Percentiles rank a stretch among this genome's conserved stretches.
Conservation (phyloP, 139 green algal genomes). For the Edaphochlamys debaryana region DNA sequence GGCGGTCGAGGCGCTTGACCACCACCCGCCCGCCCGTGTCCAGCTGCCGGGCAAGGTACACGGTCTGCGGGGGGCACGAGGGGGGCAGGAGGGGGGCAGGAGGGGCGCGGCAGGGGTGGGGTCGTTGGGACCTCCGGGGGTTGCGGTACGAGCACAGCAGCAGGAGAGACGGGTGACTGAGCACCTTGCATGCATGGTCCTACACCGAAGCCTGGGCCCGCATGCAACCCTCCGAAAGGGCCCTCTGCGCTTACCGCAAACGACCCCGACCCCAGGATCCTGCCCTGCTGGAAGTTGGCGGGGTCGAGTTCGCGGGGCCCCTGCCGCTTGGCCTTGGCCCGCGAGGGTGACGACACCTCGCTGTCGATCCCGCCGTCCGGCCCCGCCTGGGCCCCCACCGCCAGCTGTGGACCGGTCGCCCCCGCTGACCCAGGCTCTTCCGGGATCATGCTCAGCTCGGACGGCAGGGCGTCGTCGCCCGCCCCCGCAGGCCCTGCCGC, state of each 20-base stretch:
- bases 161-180: too few relatives aligned
- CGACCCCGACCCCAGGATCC: conserved; percentile 40
- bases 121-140: too few relatives aligned
- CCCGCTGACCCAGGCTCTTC: conserved; percentile 3
- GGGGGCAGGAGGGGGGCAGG: too few relatives aligned
- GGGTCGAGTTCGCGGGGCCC: conserved; percentile 12
- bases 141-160: too few relatives aligned
- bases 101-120: too few relatives aligned
- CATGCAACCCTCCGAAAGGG: too few relatives aligned
- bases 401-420: background rate
- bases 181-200: too few relatives aligned
- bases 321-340: background rate
- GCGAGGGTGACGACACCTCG: background rate
- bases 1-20: conserved; percentile 57
- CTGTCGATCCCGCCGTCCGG: background rate
- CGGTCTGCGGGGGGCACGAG: too few relatives aligned
- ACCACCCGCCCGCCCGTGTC: conserved; percentile 10
- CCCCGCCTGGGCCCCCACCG: background rate
- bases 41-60: conserved; percentile 46
- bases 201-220: too few relatives aligned
- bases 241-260: too few relatives aligned
- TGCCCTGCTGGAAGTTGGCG: conserved; percentile 24
- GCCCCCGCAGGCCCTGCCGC: background rate
- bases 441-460: conserved; percentile 14
- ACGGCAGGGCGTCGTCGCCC: background rate